Conservation (phyloP, 352 stramenopile genomes). For the Globisporangium nunn region DNA sequence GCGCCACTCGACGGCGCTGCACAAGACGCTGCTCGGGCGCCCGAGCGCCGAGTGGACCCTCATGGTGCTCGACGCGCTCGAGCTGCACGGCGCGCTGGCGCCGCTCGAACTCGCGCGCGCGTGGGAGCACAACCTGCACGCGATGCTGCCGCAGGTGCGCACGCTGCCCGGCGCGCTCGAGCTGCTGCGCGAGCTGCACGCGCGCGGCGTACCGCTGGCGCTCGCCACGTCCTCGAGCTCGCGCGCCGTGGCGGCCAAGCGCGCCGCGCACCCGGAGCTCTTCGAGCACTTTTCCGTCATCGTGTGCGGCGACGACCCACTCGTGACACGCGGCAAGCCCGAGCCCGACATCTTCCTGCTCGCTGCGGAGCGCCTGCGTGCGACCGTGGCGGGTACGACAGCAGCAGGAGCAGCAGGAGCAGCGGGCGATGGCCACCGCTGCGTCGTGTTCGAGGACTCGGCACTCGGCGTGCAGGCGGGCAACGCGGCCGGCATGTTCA, state of each 20-base stretch:
- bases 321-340: constrained; percentile 62
- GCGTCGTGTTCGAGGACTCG: constrained; percentile 77
- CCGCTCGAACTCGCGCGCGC: constrained; percentile 50
- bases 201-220: constrained; percentile 47
- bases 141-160: constrained; percentile 44
- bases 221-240: constrained; percentile 67
- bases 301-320: constrained; percentile 69
- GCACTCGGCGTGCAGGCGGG: constrained; percentile 55
- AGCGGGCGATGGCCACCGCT: constrained; percentile 10
- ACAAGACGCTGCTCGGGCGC: constrained; percentile 71
- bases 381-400: constrained; percentile 12
- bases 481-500: constrained; percentile 60
- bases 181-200: constrained; percentile 37
- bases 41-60: constrained; percentile 62
- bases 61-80: constrained; percentile 56
- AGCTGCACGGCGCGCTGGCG: constrained; percentile 30
- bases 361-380: constrained; percentile 48
- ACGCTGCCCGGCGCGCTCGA: constrained; percentile 49
- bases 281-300: constrained; percentile 73
- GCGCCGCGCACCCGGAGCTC: constrained; percentile 52
- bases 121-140: constrained; percentile 53
- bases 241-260: constrained; percentile 59
- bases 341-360: constrained; percentile 77
- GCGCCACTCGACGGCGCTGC: constrained; percentile 47
- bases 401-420: constrained; percentile 13